These are phyloP conservation scores for Cryptosporidium felis DNA, from an alignment of 169 alveolate genomes.

Conservation along the genomic window DNA sequence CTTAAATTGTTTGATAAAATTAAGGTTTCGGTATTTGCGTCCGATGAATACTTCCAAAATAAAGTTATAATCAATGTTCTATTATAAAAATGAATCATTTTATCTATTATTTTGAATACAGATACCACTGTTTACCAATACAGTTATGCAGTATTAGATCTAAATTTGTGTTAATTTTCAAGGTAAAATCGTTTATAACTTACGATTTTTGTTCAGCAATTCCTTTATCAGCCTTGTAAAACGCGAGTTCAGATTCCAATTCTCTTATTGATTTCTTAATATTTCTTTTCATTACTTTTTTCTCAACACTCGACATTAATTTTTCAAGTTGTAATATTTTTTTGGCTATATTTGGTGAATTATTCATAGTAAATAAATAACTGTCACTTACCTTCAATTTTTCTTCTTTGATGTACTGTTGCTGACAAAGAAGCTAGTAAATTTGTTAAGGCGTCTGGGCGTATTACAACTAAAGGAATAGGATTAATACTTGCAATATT, in stretches of 20 bases:
- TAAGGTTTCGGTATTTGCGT: constrained; percentile 71
- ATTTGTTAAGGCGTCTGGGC: constrained; percentile 66
- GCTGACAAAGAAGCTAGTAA: constrained; percentile 61
- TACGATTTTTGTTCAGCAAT: constrained; percentile 71
- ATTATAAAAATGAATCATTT: neutral
- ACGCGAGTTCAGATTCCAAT: constrained; percentile 59
- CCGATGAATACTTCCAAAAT: constrained; percentile 77
- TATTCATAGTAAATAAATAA: too few relatives aligned
- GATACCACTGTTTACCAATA: too few relatives aligned
- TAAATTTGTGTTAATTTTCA: neutral
- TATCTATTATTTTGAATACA: neutral
- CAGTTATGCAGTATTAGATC: constrained; percentile 61
- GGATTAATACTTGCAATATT: constrained; percentile 39
- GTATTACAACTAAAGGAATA: constrained; percentile 58
- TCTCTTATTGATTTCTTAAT: constrained; percentile 38
- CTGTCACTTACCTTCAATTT: constrained; percentile 64
- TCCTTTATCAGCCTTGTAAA: constrained; percentile 35
- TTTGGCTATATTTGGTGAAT: too few relatives aligned
- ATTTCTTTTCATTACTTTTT: constrained; percentile 29
- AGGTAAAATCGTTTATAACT: neutral
- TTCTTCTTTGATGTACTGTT: constrained; percentile 61
- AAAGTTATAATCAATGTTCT: constrained; percentile 74
- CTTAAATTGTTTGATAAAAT: constrained; percentile 75
- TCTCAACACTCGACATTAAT: constrained; percentile 21
- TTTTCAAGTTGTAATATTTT: constrained; percentile 49